phyloP scores from a whole-genome alignment of 495 filamentous ascomycete genomes.

The Xylaria telfairii region DNA sequence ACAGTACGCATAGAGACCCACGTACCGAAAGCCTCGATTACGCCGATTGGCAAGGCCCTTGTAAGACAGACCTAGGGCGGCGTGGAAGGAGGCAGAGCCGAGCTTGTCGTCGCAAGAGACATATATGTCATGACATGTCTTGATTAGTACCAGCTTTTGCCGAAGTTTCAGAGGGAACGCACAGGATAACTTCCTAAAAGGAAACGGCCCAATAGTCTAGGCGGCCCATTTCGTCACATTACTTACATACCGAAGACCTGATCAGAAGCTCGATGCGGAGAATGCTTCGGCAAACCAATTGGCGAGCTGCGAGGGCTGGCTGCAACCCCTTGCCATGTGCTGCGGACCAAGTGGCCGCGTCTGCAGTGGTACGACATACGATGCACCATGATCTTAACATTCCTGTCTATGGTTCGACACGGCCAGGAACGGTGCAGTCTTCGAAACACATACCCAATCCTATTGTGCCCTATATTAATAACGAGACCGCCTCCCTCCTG shows the following conservation, averaged over 20 bases:
- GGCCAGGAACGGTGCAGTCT: conserved; percentile 13
- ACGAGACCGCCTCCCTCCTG: background rate
- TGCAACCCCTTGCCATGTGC: conserved; percentile 17
- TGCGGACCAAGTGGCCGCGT: conserved; percentile 16
- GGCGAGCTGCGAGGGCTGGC: background rate
- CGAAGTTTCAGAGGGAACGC: conserved; percentile 7
- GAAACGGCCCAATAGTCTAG: conserved; percentile 3
- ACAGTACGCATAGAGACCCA: too few relatives aligned
- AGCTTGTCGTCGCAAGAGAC: background rate
- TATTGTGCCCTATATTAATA: background rate
- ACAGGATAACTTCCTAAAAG: background rate
- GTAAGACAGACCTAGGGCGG: background rate
- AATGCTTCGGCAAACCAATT: conserved; percentile 10
- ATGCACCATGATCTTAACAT: conserved; percentile 1
- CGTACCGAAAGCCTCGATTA: background rate
- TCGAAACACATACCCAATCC: conserved; percentile 23
- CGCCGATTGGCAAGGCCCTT: background rate
- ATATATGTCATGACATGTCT: background rate
- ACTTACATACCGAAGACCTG: background rate
- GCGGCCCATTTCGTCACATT: conserved; percentile 12
- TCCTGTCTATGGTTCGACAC: conserved; percentile 1
- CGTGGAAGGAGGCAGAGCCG: background rate
- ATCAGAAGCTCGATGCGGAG: background rate
- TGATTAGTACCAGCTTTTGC: conserved; percentile 1
- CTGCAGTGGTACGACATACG: conserved; percentile 20